Conservation (phyloP, 2,329 filamentous ascomycete genomes). For the Chalaropsis ovoidea region DNA sequence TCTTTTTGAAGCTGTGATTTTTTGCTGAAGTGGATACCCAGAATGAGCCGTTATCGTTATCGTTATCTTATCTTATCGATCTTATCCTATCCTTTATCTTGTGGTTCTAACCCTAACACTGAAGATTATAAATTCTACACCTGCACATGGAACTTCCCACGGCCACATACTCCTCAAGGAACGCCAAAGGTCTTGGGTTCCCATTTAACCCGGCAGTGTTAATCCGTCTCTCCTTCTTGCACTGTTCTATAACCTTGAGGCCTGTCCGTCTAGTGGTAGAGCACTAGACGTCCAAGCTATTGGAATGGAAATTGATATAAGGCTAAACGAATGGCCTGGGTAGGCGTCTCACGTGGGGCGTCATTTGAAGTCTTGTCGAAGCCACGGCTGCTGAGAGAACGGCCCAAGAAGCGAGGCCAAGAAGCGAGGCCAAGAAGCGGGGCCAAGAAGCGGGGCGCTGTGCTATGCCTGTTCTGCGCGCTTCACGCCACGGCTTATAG, state of each 20-base stretch:
- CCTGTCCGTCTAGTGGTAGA: neutral
- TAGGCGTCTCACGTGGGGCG: neutral
- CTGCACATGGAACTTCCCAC: too few relatives aligned
- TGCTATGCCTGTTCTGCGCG: too few relatives aligned
- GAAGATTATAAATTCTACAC: too few relatives aligned
- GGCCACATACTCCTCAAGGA: neutral
- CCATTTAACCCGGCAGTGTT: neutral
- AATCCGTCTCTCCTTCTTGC: too few relatives aligned
- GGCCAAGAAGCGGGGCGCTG: too few relatives aligned
- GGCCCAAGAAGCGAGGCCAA: too few relatives aligned
- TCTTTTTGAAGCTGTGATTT: slow-evolving; percentile 16
- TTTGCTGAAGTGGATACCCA: neutral
- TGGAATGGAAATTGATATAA: neutral
- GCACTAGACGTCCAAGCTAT: neutral
- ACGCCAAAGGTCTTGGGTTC: neutral
- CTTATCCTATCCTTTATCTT: neutral
- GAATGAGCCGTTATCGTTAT: neutral
- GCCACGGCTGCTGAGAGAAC: neutral
- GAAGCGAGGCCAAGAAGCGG: too few relatives aligned
- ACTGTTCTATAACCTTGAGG: too few relatives aligned
- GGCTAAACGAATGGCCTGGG: neutral
- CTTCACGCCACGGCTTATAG: neutral
- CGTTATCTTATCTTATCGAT: neutral
- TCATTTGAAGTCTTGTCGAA: neutral
- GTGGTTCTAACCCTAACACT: neutral